Evolutionary conservation across 371 early-diverging fungal species (phyloP).

Genomic region (Haplosporangium sp.): DNA sequence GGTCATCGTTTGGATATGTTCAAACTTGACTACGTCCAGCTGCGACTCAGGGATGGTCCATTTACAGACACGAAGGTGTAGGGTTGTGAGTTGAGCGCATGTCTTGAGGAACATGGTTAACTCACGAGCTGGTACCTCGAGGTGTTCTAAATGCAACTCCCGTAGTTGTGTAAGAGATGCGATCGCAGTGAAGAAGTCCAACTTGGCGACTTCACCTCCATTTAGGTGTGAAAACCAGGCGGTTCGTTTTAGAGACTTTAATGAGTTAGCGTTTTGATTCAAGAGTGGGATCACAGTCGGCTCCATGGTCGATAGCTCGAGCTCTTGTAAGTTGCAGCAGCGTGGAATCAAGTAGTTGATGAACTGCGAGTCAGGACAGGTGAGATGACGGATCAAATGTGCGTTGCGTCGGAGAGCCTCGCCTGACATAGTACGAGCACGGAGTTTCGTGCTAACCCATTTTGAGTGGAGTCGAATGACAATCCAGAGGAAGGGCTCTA

Average conservation of each 20-base stretch:
- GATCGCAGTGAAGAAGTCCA: slow-evolving; percentile 10
- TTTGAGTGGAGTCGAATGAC: slow-evolving; percentile 8
- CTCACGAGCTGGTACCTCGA: slow-evolving; percentile 5
- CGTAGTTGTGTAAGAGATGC: slow-evolving; percentile 2
- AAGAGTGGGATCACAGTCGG: slow-evolving; percentile 1
- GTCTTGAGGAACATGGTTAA: not conserved
- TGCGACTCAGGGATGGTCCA: slow-evolving; percentile 8
- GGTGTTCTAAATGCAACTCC: slow-evolving; percentile 9
- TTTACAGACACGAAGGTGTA: not conserved
- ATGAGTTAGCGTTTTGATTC: slow-evolving; percentile 11
- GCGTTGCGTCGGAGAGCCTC: slow-evolving; percentile 4
- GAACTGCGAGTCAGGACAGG: slow-evolving; percentile 13
- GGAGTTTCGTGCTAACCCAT: slow-evolving; percentile 6
- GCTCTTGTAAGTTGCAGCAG: slow-evolving; percentile 11
- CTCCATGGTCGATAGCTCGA: slow-evolving; percentile 4
- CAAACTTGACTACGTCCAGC: not conserved
- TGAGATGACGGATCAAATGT: slow-evolving; percentile 13
- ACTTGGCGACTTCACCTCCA: not conserved
- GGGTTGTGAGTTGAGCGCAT: slow-evolving; percentile 4
- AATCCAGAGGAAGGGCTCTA: slow-evolving; percentile 10
- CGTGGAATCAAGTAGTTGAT: slow-evolving; percentile 4
- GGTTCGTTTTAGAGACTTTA: slow-evolving; percentile 2
- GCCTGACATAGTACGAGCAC: not conserved
- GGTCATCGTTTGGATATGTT: slow-evolving; percentile 7
- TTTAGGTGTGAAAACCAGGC: slow-evolving; percentile 17